Evolutionary conservation across 1,139 yeast genomes (phyloP).

Genomic region (Candida dubliniensis): DNA sequence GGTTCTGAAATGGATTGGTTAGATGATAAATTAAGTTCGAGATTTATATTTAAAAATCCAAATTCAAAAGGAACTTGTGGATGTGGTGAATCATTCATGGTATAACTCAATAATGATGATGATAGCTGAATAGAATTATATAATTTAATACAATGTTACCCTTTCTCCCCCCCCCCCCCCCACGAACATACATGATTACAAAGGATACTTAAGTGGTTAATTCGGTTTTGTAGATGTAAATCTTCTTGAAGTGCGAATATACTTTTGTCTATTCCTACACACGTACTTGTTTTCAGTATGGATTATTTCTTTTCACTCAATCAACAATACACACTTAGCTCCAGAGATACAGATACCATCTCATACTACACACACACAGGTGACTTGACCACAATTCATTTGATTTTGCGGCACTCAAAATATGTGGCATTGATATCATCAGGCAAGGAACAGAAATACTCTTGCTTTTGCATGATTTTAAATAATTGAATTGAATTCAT

Average conservation of each 20-base stretch:
- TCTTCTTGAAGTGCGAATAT: not conserved
- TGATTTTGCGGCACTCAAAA: conserved; percentile 48
- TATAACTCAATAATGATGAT: conserved; percentile 32
- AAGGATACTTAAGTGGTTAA: too few relatives aligned
- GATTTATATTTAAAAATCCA: conserved; percentile 92
- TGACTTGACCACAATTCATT: too few relatives aligned
- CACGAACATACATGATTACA: too few relatives aligned
- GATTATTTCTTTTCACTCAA: not conserved
- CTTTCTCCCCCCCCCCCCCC: too few relatives aligned
- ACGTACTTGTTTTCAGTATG: not conserved
- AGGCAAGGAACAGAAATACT: conserved; percentile 48
- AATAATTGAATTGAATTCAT: conserved; percentile 41
- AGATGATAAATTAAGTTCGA: conserved; percentile 84
- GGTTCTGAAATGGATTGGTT: conserved; percentile 99
- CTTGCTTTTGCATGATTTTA: conserved; percentile 47
- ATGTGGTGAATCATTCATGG: conserved; percentile 98
- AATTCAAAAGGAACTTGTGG: conserved; percentile 98
- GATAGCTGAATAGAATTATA: conserved; percentile 3
- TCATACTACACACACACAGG: too few relatives aligned
- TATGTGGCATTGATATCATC: conserved; percentile 48
- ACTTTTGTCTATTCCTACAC: not conserved
- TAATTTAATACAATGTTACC: not conserved
- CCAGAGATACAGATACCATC: too few relatives aligned
- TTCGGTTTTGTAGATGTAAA: too few relatives aligned
- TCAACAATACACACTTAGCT: too few relatives aligned